Percentiles rank a stretch among this genome's conserved stretches.
phyloP scores from a whole-genome alignment of 352 stramenopile species.

The Pythium oligandrum region DNA sequence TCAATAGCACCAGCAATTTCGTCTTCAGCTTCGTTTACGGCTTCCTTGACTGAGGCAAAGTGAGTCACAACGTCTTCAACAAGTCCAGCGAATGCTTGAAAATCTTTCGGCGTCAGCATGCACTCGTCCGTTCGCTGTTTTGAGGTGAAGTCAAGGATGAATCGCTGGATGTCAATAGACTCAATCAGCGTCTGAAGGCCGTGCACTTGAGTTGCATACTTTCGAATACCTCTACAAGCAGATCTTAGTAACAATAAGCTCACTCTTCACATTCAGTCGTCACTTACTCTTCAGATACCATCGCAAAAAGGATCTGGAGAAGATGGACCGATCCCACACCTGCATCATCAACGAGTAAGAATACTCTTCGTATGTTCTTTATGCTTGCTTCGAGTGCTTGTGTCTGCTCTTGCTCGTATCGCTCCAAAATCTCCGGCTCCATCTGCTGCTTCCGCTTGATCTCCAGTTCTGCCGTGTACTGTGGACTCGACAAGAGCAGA shows the following conservation, averaged over 20 bases:
- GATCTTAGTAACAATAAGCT: not conserved
- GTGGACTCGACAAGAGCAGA: constrained; percentile 44
- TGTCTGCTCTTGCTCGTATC: constrained; percentile 26
- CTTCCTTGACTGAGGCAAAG: constrained; percentile 31
- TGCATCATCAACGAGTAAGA: constrained; percentile 33
- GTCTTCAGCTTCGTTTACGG: constrained; percentile 52
- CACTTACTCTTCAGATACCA: constrained; percentile 59
- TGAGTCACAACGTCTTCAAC: constrained; percentile 56
- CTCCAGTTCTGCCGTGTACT: constrained; percentile 39
- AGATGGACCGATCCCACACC: constrained; percentile 39
- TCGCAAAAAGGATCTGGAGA: constrained; percentile 46
- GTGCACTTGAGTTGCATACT: constrained; percentile 33
- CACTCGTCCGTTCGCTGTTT: constrained; percentile 15
- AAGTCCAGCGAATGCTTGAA: constrained; percentile 47
- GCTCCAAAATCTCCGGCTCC: constrained; percentile 55
- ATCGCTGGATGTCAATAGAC: constrained; percentile 43
- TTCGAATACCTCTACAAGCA: constrained; percentile 23
- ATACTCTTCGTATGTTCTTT: constrained; percentile 49
- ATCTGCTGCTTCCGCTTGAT: constrained; percentile 23
- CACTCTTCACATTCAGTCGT: constrained; percentile 1
- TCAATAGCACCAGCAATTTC: constrained; percentile 43
- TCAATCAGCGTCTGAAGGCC: constrained; percentile 40
- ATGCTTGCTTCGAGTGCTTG: constrained; percentile 12
- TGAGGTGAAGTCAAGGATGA: constrained; percentile 54
- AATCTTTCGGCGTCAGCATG: constrained; percentile 29